Conservation (phyloP, 1,284 basidiomycete genomes). For the Boletellus deceptivus region DNA sequence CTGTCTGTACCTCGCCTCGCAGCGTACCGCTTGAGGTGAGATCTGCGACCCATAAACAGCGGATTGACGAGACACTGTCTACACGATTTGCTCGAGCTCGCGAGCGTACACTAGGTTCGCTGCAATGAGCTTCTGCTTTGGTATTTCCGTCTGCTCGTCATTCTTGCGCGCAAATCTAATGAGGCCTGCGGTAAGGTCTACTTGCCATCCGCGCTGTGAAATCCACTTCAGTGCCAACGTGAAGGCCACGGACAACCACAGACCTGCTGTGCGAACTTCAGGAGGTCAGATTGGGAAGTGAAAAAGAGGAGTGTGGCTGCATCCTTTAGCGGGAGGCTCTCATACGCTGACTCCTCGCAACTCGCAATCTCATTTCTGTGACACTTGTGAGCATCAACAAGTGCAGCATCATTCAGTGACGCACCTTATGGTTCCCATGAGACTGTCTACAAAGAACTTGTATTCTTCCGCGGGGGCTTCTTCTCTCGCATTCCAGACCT, state of each 20-base stretch:
- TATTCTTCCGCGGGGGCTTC: conserved; percentile 87
- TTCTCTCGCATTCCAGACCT: conserved; percentile 94
- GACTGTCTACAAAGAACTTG: conserved; percentile 84
- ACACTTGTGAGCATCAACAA: conserved; percentile 1
- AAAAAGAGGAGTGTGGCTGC: conserved; percentile 90
- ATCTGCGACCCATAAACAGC: not conserved
- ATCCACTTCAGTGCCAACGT: not conserved
- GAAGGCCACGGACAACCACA: conserved; percentile 14
- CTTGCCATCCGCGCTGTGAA: conserved; percentile 68
- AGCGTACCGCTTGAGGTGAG: not conserved
- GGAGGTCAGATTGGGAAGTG: conserved; percentile 70
- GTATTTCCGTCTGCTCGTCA: conserved; percentile 78
- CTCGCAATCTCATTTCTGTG: conserved; percentile 88
- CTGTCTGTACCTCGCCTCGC: conserved; percentile 14
- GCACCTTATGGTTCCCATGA: conserved; percentile 91
- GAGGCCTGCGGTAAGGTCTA: conserved; percentile 57
- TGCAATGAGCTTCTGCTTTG: conserved; percentile 76
- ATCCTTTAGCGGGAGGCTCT: conserved; percentile 83
- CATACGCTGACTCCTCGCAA: conserved; percentile 89
- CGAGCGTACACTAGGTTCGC: conserved; percentile 77
- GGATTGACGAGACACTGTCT: conserved; percentile 34
- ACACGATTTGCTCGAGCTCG: conserved; percentile 88
- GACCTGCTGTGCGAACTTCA: conserved; percentile 76
- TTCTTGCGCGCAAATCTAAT: conserved; percentile 69
- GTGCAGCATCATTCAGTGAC: not conserved